Evolutionary conservation across 768 basidiomycete species (phyloP).

Genomic region (Nidula microcarpa): DNA sequence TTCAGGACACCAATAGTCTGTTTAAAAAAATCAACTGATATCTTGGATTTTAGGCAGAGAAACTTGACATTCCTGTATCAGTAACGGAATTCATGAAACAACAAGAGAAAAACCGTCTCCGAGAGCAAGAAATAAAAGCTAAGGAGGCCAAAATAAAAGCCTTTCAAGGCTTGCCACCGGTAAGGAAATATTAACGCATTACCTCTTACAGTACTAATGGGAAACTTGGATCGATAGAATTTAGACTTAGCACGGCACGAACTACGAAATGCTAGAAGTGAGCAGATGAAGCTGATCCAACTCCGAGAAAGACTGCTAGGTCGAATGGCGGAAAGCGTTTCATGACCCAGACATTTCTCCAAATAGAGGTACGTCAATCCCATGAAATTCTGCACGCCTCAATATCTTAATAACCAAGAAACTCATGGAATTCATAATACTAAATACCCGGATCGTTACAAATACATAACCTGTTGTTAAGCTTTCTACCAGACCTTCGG

Average conservation of each 20-base stretch:
- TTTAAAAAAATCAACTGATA: not conserved
- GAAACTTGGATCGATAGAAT: conserved; percentile 26
- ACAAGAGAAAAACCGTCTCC: conserved; percentile 30
- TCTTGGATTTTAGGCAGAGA: conserved; percentile 16
- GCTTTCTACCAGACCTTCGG: not conserved
- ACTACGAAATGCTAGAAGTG: conserved; percentile 33
- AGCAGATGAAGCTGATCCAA: conserved; percentile 43
- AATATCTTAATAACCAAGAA: not conserved
- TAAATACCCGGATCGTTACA: not conserved
- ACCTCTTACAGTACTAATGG: not conserved
- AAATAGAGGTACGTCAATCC: not conserved
- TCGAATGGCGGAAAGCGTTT: conserved; percentile 41
- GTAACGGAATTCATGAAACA: conserved; percentile 34
- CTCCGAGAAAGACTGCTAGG: conserved; percentile 43
- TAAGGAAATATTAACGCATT: conserved; percentile 12
- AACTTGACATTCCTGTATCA: conserved; percentile 25
- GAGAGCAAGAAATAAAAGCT: conserved; percentile 33
- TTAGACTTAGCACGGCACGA: conserved; percentile 42
- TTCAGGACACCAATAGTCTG: not conserved
- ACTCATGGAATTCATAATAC: not conserved
- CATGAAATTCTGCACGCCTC: not conserved
- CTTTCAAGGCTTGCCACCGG: conserved; percentile 50
- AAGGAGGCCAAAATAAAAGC: conserved; percentile 42
- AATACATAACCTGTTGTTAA: not conserved
- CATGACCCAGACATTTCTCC: conserved; percentile 6